These are phyloP conservation scores for Boeremia lycopersici DNA, from an alignment of 2,329 filamentous ascomycete species.

Conservation along the genomic window DNA sequence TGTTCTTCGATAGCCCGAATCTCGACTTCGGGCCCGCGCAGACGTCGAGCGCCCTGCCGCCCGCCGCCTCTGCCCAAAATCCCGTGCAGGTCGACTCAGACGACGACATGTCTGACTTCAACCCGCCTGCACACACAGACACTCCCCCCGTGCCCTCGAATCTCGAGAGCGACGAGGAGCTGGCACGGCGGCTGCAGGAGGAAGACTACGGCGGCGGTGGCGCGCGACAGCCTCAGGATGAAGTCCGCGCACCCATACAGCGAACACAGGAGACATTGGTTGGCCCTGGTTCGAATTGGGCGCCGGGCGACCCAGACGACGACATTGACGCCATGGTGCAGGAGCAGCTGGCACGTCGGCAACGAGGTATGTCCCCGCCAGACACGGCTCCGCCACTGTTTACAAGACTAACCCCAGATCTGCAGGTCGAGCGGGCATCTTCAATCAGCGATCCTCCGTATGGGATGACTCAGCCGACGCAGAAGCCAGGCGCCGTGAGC, in stretches of 20 bases:
- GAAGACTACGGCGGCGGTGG: slow-evolving; percentile 75
- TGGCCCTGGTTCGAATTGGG: slow-evolving; percentile 68
- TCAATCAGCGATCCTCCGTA: slow-evolving; percentile 70
- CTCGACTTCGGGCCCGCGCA: slow-evolving; percentile 58
- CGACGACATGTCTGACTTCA: slow-evolving; percentile 65
- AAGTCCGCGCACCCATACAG: slow-evolving; percentile 88
- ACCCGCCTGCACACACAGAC: slow-evolving; percentile 42
- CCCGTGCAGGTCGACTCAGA: slow-evolving; percentile 78
- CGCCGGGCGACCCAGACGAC: slow-evolving; percentile 52
- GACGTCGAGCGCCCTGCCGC: slow-evolving; percentile 44
- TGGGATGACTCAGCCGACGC: slow-evolving; percentile 61
- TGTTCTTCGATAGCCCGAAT: slow-evolving; percentile 90
- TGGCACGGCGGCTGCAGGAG: slow-evolving; percentile 89
- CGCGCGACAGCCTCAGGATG: slow-evolving; percentile 52
- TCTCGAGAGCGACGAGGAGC: slow-evolving; percentile 88
- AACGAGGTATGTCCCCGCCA: slow-evolving; percentile 30
- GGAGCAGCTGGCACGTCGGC: slow-evolving; percentile 65
- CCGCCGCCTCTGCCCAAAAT: slow-evolving; percentile 55
- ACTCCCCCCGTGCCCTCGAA: slow-evolving; percentile 30
- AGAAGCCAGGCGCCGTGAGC: slow-evolving; percentile 56
- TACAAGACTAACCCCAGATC: slow-evolving; percentile 34
- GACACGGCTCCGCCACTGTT: slow-evolving; percentile 17
- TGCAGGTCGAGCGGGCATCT: slow-evolving; percentile 62
- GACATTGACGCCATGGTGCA: slow-evolving; percentile 67
- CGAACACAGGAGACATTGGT: slow-evolving; percentile 91